Evolutionary conservation across 257 asterid genomes (phyloP), one percentile per base, ranked within the genome.

Genomic region (Forsythia viridissima): DNA sequence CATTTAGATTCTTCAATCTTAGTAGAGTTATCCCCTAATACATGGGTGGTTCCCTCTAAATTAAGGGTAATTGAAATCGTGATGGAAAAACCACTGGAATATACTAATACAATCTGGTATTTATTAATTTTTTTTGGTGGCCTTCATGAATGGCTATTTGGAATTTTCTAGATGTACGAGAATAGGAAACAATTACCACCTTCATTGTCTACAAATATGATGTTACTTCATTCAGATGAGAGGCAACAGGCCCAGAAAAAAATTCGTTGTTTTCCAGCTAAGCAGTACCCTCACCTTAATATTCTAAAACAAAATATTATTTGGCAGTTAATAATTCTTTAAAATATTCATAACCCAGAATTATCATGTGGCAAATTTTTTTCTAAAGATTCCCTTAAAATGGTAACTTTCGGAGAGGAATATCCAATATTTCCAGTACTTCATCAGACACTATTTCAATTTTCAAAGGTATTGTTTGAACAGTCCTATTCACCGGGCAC

Each of bases 11-110:
- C 59, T 39, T 41, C 66, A 37, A 69, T n/a, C 46, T 10, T 30
- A 13, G 73, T 8, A 2, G 16, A 42, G 46, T 46, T n/a, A 43
- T 69, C 82, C 75, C 75, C 20, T n/a, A 75, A 66, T 9, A 74
- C 34, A 30, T 34, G 37, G 24, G 39, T 34, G 75, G 16, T 39
- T 75, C 71, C 48, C 6, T 38, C 68, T 40, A 34, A 71, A 51
- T 74, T 76, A 77, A 48, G 52, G 57, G 72, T 8, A 37, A 41
- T 77, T 67, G 72, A 61, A 55, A 74, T 71, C 52, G 39, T 13
- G 8, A 39, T 6, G 61, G 48, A 40, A 57, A 40, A 59, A 59
- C 67, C 66, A 46, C 61, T 61, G 71, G 71, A 16, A 75, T 39
- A 76, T 57, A 68, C 65, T 20, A 38, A 78, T 55, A 59, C 38